Conservation (phyloP, 768 basidiomycete species). For the Hydnum rufescens region DNA sequence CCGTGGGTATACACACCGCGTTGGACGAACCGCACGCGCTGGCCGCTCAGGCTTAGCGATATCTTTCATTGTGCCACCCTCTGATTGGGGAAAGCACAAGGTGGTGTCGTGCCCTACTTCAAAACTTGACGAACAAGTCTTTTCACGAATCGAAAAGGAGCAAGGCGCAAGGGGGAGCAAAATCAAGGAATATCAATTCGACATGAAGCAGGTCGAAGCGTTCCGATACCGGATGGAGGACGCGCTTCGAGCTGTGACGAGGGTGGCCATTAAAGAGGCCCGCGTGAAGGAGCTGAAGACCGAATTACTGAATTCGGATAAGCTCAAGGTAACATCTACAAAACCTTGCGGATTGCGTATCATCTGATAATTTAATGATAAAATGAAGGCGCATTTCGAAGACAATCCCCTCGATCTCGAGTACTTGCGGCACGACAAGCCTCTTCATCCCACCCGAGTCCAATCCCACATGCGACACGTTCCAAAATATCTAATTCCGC, state of each 20-base stretch:
- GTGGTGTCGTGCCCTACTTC: slow-evolving; percentile 54
- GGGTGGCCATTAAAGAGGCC: slow-evolving; percentile 72
- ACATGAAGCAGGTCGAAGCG: slow-evolving; percentile 89
- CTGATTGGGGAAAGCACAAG: slow-evolving; percentile 54
- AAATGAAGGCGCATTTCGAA: slow-evolving; percentile 77
- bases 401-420: slow-evolving; percentile 90
- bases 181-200: slow-evolving; percentile 81
- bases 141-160: slow-evolving; percentile 55
- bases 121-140: slow-evolving; percentile 55
- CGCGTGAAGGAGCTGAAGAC: slow-evolving; percentile 81
- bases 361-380: neutral
- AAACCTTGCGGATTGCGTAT: no score
- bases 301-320: slow-evolving; percentile 89
- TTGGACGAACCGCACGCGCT: slow-evolving; percentile 91
- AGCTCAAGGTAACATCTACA: slow-evolving; percentile 65
- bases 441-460: slow-evolving; percentile 71
- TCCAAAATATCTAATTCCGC: slow-evolving; percentile 79
- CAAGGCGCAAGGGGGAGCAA: slow-evolving; percentile 38
- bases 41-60: slow-evolving; percentile 83
- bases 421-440: slow-evolving; percentile 84
- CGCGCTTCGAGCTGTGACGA: slow-evolving; percentile 73
- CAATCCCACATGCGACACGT: slow-evolving; percentile 94
- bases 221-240: slow-evolving; percentile 98
- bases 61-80: slow-evolving; percentile 61
- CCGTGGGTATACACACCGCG: slow-evolving; percentile 82